Evolutionary conservation across 352 stramenopile genomes (phyloP).

Genomic region (Salisapilia sapeloensis): DNA sequence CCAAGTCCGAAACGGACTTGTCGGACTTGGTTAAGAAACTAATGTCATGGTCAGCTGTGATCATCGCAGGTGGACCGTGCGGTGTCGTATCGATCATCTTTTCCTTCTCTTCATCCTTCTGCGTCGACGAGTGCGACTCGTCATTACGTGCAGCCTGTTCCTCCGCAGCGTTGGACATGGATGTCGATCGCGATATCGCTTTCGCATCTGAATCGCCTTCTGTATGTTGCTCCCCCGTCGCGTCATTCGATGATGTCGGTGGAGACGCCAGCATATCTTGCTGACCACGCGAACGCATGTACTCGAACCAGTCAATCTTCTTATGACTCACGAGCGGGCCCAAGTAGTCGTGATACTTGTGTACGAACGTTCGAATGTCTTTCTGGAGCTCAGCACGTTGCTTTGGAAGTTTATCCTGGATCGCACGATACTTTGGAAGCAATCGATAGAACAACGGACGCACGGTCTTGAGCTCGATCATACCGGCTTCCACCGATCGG

Average conservation of each 20-base stretch:
- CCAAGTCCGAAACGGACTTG: slow-evolving; percentile 51
- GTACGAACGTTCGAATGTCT: slow-evolving; percentile 60
- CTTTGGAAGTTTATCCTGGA: slow-evolving; percentile 55
- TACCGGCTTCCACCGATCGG: slow-evolving; percentile 70
- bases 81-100: slow-evolving; percentile 10
- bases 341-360: slow-evolving; percentile 39
- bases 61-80: slow-evolving; percentile 21
- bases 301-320: slow-evolving; percentile 70
- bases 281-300: slow-evolving; percentile 66
- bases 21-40: slow-evolving; percentile 62
- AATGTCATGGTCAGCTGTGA: slow-evolving; percentile 64
- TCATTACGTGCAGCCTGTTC: slow-evolving; percentile 1
- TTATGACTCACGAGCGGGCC: slow-evolving; percentile 49
- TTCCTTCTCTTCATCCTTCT: slow-evolving; percentile 6
- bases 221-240: slow-evolving; percentile 1
- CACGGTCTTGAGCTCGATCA: slow-evolving; percentile 79
- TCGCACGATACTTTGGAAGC: slow-evolving; percentile 57
- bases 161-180: neutral
- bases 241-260: too few species aligned
- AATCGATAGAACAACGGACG: slow-evolving; percentile 69
- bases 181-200: slow-evolving; percentile 1
- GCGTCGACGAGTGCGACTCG: slow-evolving; percentile 4
- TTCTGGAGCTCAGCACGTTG: slow-evolving; percentile 51
- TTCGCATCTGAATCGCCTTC: neutral
- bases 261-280: too few species aligned